Conservation (phyloP, 2,329 filamentous ascomycete genomes). For the Proliferodiscus dingleyae region DNA sequence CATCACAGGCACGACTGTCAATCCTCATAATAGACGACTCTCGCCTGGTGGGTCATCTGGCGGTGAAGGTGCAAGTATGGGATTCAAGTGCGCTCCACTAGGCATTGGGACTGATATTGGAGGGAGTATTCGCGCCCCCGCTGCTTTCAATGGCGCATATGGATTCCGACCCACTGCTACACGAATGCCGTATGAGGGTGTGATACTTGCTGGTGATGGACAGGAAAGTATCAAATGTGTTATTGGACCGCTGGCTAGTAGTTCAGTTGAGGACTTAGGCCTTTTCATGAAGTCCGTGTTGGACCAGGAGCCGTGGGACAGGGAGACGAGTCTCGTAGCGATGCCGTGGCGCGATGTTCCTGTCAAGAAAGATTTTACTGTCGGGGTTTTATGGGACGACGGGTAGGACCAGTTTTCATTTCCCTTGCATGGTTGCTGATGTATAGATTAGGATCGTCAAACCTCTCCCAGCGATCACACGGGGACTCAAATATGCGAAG, state of each 20-base stretch:
- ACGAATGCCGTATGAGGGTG: constrained; percentile 31
- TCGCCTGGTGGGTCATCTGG: constrained; percentile 59
- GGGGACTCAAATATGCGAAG: constrained; percentile 27
- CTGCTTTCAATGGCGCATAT: constrained; percentile 32
- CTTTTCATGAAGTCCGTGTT: constrained; percentile 31
- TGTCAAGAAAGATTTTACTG: constrained; percentile 26
- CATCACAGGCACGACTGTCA: constrained; percentile 50
- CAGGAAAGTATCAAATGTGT: constrained; percentile 32
- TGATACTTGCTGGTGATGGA: constrained; percentile 29
- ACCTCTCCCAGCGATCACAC: constrained; percentile 33
- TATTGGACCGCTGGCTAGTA: constrained; percentile 27
- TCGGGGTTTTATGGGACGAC: constrained; percentile 33
- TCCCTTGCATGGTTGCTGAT: no score
- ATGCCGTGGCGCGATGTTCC: constrained; percentile 32
- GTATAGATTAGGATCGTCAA: constrained; percentile 18
- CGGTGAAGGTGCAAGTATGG: constrained; percentile 50
- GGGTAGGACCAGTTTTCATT: constrained; percentile 2
- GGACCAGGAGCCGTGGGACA: constrained; percentile 30
- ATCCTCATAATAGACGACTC: constrained; percentile 43
- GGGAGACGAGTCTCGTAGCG: constrained; percentile 32
- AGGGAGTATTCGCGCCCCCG: constrained; percentile 38
- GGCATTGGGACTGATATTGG: constrained; percentile 41
- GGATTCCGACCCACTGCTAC: constrained; percentile 12
- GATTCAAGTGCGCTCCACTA: constrained; percentile 36
- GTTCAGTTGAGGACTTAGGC: constrained; percentile 29